Percentiles rank a stretch among this genome's conserved stretches.
Evolutionary conservation across 768 basidiomycete genomes (phyloP).

Genomic region (Serendipita vermifera): DNA sequence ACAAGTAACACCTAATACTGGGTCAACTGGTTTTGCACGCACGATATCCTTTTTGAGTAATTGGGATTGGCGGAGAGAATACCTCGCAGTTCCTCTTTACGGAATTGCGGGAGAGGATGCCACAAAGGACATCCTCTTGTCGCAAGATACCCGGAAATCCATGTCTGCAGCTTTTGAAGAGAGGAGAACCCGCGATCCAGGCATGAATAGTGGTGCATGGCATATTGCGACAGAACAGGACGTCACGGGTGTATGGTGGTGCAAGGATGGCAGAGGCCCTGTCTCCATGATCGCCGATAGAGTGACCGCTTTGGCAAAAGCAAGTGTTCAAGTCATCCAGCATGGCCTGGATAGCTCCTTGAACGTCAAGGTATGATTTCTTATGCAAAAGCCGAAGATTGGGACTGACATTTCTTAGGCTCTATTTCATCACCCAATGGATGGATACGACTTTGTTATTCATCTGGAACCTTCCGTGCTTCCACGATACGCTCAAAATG

Average conservation of each 20-base stretch:
- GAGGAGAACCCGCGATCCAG: constrained; percentile 23
- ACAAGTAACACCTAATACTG: constrained; percentile 10
- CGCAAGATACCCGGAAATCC: constrained; percentile 19
- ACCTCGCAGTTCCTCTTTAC: constrained; percentile 64
- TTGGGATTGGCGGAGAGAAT: constrained; percentile 55
- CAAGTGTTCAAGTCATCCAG: too few relatives aligned
- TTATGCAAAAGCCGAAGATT: constrained; percentile 8
- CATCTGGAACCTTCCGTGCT: constrained; percentile 51
- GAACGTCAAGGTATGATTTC: constrained; percentile 41
- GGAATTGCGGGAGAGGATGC: constrained; percentile 22
- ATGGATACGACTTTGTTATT: constrained; percentile 78
- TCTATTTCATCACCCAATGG: constrained; percentile 72
- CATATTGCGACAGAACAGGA: constrained; percentile 68
- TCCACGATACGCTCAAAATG: constrained; percentile 63
- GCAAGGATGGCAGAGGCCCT: constrained; percentile 39
- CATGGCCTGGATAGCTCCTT: too few relatives aligned
- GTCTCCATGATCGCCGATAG: constrained; percentile 62
- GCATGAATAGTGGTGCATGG: constrained; percentile 45
- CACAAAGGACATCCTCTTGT: neutral
- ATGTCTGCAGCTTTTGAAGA: constrained; percentile 23
- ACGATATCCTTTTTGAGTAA: constrained; percentile 60
- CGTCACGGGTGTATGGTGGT: constrained; percentile 64
- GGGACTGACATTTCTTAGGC: constrained; percentile 31
- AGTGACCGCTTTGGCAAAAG: constrained; percentile 57
- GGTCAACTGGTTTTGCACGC: constrained; percentile 45